Evolutionary conservation across 495 filamentous ascomycete species (phyloP), one percentile per base, ranked within the genome.

Genomic region (Penicillium argentinense): DNA sequence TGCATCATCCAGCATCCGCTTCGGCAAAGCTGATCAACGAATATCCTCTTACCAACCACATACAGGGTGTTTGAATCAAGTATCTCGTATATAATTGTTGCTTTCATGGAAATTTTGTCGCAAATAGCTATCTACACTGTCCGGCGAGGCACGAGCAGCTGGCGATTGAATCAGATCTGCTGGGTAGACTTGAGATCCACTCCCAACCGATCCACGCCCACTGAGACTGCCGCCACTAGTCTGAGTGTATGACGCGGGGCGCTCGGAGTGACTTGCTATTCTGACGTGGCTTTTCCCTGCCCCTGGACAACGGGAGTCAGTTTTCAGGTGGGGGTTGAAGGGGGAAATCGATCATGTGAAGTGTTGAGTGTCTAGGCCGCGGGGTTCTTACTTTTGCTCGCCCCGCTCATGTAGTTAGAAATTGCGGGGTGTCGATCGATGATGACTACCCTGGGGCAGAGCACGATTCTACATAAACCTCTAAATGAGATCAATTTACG

Each of bases 1-100:
- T 59, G 50, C 55, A 59, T 62, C 58, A 55, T 64, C 34, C 9
- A 22, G 21, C 34, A 22, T 44, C 30, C n/a, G n/a, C n/a, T n/a
- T n/a, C n/a, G n/a, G n/a, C n/a, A n/a, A n/a, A n/a, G n/a, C n/a
- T n/a, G n/a, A n/a, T n/a, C n/a, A n/a, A n/a, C n/a, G n/a, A n/a
- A n/a, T n/a, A n/a, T n/a, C n/a, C n/a, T n/a, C n/a, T n/a, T n/a
- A n/a, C n/a, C n/a, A n/a, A n/a, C n/a, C n/a, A n/a, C n/a, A n/a
- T n/a, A n/a, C n/a, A n/a, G n/a, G n/a, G n/a, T n/a, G n/a, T n/a
- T n/a, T n/a, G n/a, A n/a, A n/a, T n/a, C n/a, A n/a, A n/a, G n/a
- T n/a, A n/a, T n/a, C n/a, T n/a, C n/a, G n/a, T n/a, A n/a, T n/a
- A n/a, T n/a, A n/a, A n/a, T n/a, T n/a, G n/a, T n/a, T n/a, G n/a